A percentile compares a stretch with the other conserved stretches of the same genome.
These are phyloP conservation scores for Boletellus emodensis DNA, from an alignment of 768 basidiomycete species.

Conservation along the genomic window DNA sequence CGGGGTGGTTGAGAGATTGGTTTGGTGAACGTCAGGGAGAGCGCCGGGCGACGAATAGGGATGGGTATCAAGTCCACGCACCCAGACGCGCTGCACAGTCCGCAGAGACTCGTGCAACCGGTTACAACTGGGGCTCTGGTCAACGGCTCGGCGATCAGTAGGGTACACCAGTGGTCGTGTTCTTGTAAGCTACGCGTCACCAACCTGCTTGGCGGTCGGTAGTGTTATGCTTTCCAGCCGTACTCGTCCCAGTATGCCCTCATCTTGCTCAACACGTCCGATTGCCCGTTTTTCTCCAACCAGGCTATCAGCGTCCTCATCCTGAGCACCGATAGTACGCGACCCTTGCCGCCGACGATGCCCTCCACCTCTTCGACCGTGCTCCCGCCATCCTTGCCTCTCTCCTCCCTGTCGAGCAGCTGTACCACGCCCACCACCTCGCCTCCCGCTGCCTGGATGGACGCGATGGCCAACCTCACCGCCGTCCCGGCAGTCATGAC, in stretches of 20 bases:
- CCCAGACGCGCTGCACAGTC: constrained; percentile 38
- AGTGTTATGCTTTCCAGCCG: constrained; percentile 23
- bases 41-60: constrained; percentile 34
- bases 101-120: constrained; percentile 21
- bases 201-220: neutral
- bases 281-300: constrained; percentile 65
- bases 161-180: neutral
- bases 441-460: constrained; percentile 65
- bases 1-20: constrained; percentile 51
- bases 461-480: constrained; percentile 75
- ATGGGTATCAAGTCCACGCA: constrained; percentile 57
- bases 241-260: constrained; percentile 51
- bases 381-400: constrained; percentile 47
- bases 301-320: constrained; percentile 85
- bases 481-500: constrained; percentile 95
- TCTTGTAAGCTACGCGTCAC: neutral
- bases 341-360: constrained; percentile 60
- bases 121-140: constrained; percentile 54
- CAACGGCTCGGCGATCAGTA: constrained; percentile 41
- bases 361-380: constrained; percentile 81
- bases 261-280: constrained; percentile 67
- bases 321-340: constrained; percentile 74
- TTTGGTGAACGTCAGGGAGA: constrained; percentile 40
- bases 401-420: constrained; percentile 65
- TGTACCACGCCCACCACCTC: constrained; percentile 87